These are phyloP conservation scores for Amanita exitialis DNA, from an alignment of 768 basidiomycete genomes.

Conservation along the genomic window DNA sequence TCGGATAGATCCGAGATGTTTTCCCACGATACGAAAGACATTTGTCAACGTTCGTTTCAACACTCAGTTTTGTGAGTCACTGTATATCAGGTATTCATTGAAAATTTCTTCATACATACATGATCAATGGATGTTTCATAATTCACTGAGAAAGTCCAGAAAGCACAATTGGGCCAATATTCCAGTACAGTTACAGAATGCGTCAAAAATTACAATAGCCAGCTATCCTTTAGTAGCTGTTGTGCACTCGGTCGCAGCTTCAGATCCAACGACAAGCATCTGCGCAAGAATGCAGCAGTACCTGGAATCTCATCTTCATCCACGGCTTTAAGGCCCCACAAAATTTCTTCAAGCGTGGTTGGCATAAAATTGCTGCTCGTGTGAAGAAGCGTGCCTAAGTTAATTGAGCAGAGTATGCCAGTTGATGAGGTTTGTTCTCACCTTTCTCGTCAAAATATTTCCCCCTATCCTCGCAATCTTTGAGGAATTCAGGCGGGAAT, in stretches of 20 bases:
- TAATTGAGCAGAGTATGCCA: neutral
- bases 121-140: too few relatives aligned
- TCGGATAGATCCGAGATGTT: too few relatives aligned
- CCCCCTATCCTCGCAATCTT: slow-evolving; percentile 8
- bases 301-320: slow-evolving; percentile 7
- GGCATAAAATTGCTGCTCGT: neutral
- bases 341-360: neutral
- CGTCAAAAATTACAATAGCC: slow-evolving; percentile 1
- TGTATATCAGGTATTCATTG: too few relatives aligned
- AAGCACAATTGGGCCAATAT: too few relatives aligned
- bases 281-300: slow-evolving; percentile 10
- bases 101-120: too few relatives aligned
- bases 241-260: slow-evolving; percentile 11
- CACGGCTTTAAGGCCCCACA: neutral
- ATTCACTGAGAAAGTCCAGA: too few relatives aligned
- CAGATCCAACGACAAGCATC: slow-evolving; percentile 13
- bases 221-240: slow-evolving; percentile 11
- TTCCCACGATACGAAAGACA: too few relatives aligned
- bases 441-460: slow-evolving; percentile 13
- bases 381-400: slow-evolving; percentile 4
- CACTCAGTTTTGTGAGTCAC: too few relatives aligned
- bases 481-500: slow-evolving; percentile 12
- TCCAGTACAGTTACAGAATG: too few relatives aligned
- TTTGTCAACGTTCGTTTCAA: too few relatives aligned
- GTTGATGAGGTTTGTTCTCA: neutral